Percentiles rank a stretch among this genome's conserved stretches.
phyloP scores from a whole-genome alignment of 257 asterid genomes.

The Ballota nigra region DNA sequence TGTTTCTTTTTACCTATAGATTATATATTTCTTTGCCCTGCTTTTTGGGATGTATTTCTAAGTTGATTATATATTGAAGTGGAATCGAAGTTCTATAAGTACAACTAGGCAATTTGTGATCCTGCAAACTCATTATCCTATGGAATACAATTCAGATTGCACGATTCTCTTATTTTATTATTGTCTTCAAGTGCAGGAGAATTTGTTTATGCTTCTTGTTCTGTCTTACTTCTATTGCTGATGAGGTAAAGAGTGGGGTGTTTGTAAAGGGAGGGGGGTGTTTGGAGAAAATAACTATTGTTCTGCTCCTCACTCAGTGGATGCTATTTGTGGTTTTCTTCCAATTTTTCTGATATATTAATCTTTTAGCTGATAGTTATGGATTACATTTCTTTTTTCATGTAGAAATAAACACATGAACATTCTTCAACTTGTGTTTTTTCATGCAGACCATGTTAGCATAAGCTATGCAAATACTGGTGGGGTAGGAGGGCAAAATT shows the following conservation, averaged over 20 bases:
- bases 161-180: background rate
- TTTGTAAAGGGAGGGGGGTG: background rate
- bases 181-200: background rate
- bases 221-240: slow-evolving; percentile 4
- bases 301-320: background rate
- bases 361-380: background rate
- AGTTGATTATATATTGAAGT: background rate
- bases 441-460: slow-evolving; percentile 70
- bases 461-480: slow-evolving; percentile 86
- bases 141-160: background rate
- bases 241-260: background rate
- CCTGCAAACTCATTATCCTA: background rate
- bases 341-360: background rate
- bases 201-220: slow-evolving; percentile 3
- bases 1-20: background rate
- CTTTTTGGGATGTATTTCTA: background rate
- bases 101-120: background rate
- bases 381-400: background rate
- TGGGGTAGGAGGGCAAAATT: slow-evolving; percentile 90
- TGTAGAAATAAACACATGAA: background rate
- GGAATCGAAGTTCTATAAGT: background rate
- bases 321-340: background rate
- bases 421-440: slow-evolving; percentile 11
- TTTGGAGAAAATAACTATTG: background rate
- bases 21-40: slow-evolving; percentile 1